Percentiles rank a stretch among this genome's conserved stretches.
These are phyloP conservation scores for Cordyceps farinosa DNA, from an alignment of 2,329 filamentous ascomycete genomes.

Conservation along the genomic window DNA sequence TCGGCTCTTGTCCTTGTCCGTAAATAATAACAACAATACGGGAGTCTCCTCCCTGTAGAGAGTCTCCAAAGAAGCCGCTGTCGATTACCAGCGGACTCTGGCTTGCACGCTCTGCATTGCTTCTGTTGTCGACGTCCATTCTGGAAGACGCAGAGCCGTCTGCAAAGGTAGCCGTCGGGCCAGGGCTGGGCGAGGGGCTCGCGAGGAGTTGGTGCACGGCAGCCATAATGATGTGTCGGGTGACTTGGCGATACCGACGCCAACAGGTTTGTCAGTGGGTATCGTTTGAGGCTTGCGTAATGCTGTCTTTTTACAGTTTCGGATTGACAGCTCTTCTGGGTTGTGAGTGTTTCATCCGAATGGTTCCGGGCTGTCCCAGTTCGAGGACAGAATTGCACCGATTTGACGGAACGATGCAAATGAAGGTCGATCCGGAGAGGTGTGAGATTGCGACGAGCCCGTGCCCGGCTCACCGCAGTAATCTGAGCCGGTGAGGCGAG, in stretches of 20 bases:
- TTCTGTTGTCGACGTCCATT: conserved; percentile 35
- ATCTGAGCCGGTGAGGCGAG: background rate
- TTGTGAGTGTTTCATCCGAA: background rate
- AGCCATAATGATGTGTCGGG: conserved; percentile 29
- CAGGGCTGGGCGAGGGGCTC: conserved; percentile 32
- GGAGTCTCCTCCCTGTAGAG: conserved; percentile 50
- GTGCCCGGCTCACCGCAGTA: background rate
- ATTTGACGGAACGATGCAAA: background rate
- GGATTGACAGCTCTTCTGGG: background rate
- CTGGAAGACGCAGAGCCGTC: conserved; percentile 18
- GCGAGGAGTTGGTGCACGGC: conserved; percentile 37
- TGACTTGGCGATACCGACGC: background rate
- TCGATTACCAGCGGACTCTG: conserved; percentile 34
- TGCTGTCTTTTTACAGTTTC: background rate
- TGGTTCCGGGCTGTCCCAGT: background rate
- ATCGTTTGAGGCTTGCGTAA: background rate
- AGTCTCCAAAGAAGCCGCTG: conserved; percentile 42
- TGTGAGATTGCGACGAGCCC: background rate
- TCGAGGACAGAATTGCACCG: background rate
- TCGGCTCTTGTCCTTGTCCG: conserved; percentile 66
- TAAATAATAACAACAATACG: conserved; percentile 66
- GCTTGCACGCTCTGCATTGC: conserved; percentile 34
- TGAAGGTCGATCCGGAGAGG: background rate
- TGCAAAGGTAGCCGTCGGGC: conserved; percentile 25
- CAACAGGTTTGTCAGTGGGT: background rate